Evolutionary conservation across 805 yeast species (phyloP), one percentile per base, ranked within the genome.

Genomic region (Isabelozyma pseudorhagii): DNA sequence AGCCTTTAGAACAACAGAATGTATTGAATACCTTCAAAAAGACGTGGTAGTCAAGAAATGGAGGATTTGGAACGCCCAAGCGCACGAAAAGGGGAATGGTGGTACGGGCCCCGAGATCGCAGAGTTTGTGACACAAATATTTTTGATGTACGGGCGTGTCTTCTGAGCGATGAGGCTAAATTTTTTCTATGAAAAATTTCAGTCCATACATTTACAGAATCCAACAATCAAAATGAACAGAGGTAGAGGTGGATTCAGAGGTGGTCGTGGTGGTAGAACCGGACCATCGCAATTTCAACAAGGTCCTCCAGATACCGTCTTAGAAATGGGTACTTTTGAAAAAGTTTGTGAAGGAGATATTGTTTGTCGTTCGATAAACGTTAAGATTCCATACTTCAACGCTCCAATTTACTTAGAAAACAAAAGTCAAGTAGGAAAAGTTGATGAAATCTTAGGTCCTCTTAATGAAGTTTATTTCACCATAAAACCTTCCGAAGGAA

Each of bases 391-490:
- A 63, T 94, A 93, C 71, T 94, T 94, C 82, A 94, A 94, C 74
- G 99, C 99, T 27, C 99, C 99, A 67, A 92, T 94, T 62, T 94
- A 87, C 70, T 80, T 94, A 60, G 98, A 94, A 69, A 93, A 94
- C 80, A 94, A 94, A 73, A 87, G 96, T 25, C 94, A 87, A 66
- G 85, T 94, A 44, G 99, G 99, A 62, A 94, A 94, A 71, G 96
- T 94, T 51, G 99, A 94, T 69, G 99, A 94, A 78, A 94, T 94
- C 55, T 80, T 94, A 59, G 99, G 99, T 46, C 98, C 99, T 44
- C 75, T 94, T 67, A 94, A 94, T 68, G 99, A 94, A 74, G 97
- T 94, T n/a, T 93, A 81, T 68, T 94, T 94, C 81, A 94, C 99
- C 38, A 85, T 94, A 60, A 94, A 94, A 75, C 94, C 97, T 50